Conservation (phyloP, 768 basidiomycete species). For the Holtermannia corniformis region DNA sequence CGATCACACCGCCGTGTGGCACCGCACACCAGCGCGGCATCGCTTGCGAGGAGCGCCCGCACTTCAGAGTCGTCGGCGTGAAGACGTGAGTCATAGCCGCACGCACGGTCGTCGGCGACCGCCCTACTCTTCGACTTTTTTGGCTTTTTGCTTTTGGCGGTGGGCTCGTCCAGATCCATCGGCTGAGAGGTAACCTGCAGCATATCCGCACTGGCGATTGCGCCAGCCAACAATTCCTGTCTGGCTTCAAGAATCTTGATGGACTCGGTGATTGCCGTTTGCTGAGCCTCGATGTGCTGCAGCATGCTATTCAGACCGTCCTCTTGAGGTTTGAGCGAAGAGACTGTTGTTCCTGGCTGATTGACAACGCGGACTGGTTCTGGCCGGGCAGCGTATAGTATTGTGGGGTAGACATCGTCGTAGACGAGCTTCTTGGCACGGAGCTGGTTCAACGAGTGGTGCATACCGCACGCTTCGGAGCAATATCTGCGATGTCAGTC, state of each 20-base stretch:
- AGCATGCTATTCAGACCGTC: neutral
- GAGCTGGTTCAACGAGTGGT: conserved; percentile 1
- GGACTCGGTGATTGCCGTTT: neutral
- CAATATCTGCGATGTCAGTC: conserved; percentile 5
- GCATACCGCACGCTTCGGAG: conserved; percentile 8
- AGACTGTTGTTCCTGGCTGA: neutral
- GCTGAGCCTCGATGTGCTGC: neutral
- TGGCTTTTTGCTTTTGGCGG: neutral
- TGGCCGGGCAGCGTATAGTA: neutral
- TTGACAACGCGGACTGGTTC: neutral
- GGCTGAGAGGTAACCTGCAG: neutral
- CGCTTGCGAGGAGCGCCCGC: neutral
- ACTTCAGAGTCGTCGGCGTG: neutral
- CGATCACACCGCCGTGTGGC: neutral
- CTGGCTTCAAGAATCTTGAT: neutral
- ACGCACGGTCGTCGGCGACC: neutral
- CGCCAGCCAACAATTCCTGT: neutral
- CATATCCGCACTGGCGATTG: neutral
- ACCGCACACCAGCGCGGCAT: neutral
- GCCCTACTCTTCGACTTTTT: neutral
- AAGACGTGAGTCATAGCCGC: neutral
- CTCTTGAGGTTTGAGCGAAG: neutral
- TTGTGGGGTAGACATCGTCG: conserved; percentile 1
- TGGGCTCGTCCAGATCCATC: neutral
- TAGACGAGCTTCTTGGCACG: conserved; percentile 3